Evolutionary conservation across 2,329 filamentous ascomycete species (phyloP), one percentile per base, ranked within the genome.

Genomic region (Epichloe gansuensis): DNA sequence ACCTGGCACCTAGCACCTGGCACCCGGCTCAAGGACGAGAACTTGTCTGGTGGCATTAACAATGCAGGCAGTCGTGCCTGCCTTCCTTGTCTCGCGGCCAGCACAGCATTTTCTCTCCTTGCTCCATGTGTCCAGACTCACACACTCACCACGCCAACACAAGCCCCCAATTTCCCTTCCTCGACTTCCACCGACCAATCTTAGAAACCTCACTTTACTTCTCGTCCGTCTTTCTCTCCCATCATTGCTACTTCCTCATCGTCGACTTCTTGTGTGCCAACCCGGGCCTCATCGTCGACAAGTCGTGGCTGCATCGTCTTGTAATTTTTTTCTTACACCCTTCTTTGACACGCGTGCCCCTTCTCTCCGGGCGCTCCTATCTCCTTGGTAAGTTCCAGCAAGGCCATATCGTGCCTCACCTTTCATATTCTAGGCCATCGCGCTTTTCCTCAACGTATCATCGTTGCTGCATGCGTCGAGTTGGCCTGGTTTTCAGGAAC

Each of bases 181-280:
- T 54, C 52, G 53, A 53, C 53, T 52, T 56, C 56, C 52, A 53
- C 57, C 58, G 44, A 46, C 50, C 50, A 23, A 31, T 42, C 46
- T 31, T 52, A 44, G 46, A 12, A 34, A 23, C 37, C 54, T 57
- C 56, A 58, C 54, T 57, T 57, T 55, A 58, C 58, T 57, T 58
- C 53, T 51, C 50, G 54, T 59, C 54, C 55, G 52, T 56, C 52
- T 50, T 52, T 52, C 53, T 50, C 56, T 60, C 57, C 60, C 65
- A 63, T 67, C 67, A 67, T 68, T 67, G 65, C 65, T 67, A 66
- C 64, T 68, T 66, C 65, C 63, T 61, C 57, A 60, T 61, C 59
- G 59, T 50, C 53, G 49, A 48, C 52, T 39, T 48, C 28, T 41
- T 52, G 45, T 53, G 51, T 50, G 46, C 57, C 52, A 43, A 41